Evolutionary conservation across 2,329 filamentous ascomycete species (phyloP).

Genomic region (Dendrostoma leiphaemia): DNA sequence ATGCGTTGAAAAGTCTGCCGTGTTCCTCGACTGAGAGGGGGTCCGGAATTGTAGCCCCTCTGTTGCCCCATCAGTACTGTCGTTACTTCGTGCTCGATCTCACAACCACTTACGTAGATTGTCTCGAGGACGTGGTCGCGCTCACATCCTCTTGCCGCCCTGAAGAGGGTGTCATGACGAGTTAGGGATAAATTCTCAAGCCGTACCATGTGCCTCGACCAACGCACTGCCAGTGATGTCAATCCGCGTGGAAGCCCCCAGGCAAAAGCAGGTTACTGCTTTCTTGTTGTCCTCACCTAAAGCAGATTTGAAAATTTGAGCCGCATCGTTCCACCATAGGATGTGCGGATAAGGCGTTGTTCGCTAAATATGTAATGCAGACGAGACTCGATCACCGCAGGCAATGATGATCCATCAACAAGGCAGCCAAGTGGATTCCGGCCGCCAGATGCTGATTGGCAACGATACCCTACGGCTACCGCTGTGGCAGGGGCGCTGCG

Average conservation of each 20-base stretch:
- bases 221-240: too few relatives aligned
- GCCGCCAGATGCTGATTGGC: not conserved
- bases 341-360: not conserved
- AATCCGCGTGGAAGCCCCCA: too few relatives aligned
- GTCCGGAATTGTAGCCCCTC: constrained; percentile 3
- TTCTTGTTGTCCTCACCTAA: not conserved
- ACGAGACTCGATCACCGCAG: not conserved
- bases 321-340: not conserved
- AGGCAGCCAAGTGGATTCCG: not conserved
- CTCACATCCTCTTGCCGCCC: not conserved
- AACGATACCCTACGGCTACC: constrained; percentile 6
- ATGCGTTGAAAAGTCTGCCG: constrained; percentile 3
- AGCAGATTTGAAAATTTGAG: not conserved
- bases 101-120: not conserved
- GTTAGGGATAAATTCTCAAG: too few relatives aligned
- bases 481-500: not conserved
- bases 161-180: not conserved
- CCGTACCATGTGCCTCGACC: too few relatives aligned
- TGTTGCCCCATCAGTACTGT: not conserved
- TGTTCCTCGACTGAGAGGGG: not conserved
- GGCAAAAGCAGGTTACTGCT: too few relatives aligned
- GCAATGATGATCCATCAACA: not conserved
- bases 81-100: too few relatives aligned
- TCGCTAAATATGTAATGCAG: not conserved
- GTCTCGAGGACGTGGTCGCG: not conserved